Evolutionary conservation across 805 yeast species (phyloP).

Genomic region (Lipomyces orientalis): DNA sequence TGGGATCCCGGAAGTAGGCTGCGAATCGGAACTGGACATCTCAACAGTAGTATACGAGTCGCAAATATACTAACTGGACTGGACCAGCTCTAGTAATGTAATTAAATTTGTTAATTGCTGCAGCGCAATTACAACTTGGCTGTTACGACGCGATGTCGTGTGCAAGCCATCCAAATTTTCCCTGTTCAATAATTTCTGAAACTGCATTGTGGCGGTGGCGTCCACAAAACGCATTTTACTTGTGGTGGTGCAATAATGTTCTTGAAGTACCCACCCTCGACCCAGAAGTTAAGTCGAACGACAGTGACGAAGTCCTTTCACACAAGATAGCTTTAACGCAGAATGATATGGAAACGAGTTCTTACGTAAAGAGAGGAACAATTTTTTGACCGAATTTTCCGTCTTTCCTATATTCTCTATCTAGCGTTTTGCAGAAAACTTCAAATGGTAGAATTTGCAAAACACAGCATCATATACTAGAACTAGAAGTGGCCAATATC

Average conservation of each 20-base stretch:
- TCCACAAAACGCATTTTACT: neutral
- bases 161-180: neutral
- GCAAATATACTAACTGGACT: neutral
- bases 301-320: neutral
- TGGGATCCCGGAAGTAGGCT: neutral
- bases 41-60: neutral
- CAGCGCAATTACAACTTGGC: neutral
- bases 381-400: neutral
- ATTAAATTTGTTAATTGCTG: neutral
- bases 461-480: neutral
- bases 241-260: neutral
- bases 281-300: no score
- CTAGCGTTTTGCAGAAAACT: neutral
- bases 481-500: neutral
- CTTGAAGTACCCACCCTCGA: no score
- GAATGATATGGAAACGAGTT: neutral
- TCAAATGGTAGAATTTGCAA: neutral
- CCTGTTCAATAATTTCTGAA: neutral
- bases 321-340: neutral
- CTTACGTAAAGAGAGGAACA: neutral
- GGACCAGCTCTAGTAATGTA: neutral
- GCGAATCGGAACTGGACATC: neutral
- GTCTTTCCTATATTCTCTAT: neutral
- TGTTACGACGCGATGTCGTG: neutral
- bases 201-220: neutral